Conservation (phyloP, 2,329 filamentous ascomycete genomes). For the Monilinia fructigena region DNA sequence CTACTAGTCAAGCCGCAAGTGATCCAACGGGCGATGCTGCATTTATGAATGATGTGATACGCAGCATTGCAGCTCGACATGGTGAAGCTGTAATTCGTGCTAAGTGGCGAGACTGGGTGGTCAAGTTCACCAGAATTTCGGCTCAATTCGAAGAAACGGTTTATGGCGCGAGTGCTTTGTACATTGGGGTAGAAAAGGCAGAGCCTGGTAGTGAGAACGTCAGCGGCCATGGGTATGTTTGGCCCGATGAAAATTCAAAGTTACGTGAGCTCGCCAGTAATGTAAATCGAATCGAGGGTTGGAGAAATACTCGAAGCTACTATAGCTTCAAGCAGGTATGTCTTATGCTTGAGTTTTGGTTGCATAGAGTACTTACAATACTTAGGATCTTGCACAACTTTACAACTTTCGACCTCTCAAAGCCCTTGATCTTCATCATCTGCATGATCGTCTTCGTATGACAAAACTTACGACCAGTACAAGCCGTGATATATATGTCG, state of each 20-base stretch:
- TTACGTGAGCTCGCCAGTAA: conserved; percentile 87
- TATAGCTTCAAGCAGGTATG: conserved; percentile 87
- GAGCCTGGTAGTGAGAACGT: conserved; percentile 58
- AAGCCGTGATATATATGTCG: conserved; percentile 80
- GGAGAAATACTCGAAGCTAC: conserved; percentile 93
- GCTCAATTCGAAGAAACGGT: conserved; percentile 95
- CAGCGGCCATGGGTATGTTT: conserved; percentile 90
- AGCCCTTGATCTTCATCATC: conserved; percentile 83
- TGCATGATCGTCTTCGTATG: conserved; percentile 85
- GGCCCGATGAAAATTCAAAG: conserved; percentile 79
- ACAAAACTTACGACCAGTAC: conserved; percentile 74
- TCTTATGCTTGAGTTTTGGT: not conserved
- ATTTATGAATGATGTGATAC: conserved; percentile 84
- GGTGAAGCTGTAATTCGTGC: conserved; percentile 87
- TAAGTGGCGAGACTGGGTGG: conserved; percentile 94
- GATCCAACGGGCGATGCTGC: conserved; percentile 83
- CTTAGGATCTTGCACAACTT: conserved; percentile 62
- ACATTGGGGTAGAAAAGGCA: conserved; percentile 75
- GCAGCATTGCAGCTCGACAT: conserved; percentile 79
- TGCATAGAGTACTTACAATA: conserved; percentile 40
- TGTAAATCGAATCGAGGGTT: conserved; percentile 90
- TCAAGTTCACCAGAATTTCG: conserved; percentile 87
- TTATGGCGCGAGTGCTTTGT: conserved; percentile 86
- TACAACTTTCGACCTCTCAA: conserved; percentile 68
- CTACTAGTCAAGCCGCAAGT: conserved; percentile 38